Percentiles rank a stretch among this genome's conserved stretches.
Conservation (phyloP, 78 protist species). For the Speleostelium caveatum region DNA sequence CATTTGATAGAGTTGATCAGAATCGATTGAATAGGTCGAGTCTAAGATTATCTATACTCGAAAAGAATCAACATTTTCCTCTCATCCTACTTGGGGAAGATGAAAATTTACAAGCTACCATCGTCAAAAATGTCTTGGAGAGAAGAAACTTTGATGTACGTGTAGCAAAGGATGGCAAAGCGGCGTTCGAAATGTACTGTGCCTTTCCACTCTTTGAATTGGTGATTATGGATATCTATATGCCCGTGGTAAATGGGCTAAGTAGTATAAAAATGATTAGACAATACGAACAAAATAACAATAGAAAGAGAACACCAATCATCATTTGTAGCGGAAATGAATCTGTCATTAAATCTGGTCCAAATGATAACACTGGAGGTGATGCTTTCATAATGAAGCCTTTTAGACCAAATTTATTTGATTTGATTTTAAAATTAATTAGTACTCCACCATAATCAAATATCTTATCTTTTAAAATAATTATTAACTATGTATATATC, state of each 20-base stretch:
- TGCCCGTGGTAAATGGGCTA: constrained; percentile 73
- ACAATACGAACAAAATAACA: constrained; percentile 42
- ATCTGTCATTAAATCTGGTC: neutral
- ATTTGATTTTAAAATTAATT: constrained; percentile 28
- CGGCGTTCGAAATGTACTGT: constrained; percentile 77
- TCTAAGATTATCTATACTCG: constrained; percentile 4
- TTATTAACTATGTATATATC: no score
- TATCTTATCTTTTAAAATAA: no score
- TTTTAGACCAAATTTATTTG: constrained; percentile 41
- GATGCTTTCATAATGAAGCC: constrained; percentile 68
- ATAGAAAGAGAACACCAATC: constrained; percentile 66
- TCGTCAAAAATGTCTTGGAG: constrained; percentile 68
- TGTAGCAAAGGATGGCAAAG: constrained; percentile 55
- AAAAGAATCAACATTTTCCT: constrained; percentile 48
- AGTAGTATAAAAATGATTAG: constrained; percentile 55
- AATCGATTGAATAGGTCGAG: constrained; percentile 10
- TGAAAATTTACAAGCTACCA: constrained; percentile 63
- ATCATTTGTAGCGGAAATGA: constrained; percentile 77
- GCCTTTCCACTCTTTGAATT: constrained; percentile 46
- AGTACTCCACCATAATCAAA: no score
- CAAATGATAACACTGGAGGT: neutral
- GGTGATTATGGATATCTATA: constrained; percentile 67
- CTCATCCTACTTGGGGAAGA: constrained; percentile 75
- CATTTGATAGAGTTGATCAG: constrained; percentile 11
- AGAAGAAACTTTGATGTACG: constrained; percentile 76